These are phyloP conservation scores for Gyrodon lividus DNA, from an alignment of 768 basidiomycete genomes.

Conservation along the genomic window DNA sequence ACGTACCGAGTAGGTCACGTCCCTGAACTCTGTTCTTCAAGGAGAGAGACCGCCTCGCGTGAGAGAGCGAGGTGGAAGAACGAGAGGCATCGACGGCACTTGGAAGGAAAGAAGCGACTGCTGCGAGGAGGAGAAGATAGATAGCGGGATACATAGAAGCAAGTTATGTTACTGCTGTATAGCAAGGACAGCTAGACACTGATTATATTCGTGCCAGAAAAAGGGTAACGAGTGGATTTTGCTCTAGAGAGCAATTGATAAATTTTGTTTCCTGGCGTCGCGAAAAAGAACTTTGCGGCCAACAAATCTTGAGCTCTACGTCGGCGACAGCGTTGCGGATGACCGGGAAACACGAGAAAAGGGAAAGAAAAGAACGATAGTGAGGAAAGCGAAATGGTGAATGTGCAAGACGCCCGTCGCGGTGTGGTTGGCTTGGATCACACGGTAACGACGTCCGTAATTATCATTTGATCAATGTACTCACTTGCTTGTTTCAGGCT, in stretches of 20 bases:
- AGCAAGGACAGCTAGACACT: conserved; percentile 33
- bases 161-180: conserved; percentile 32
- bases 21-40: conserved; percentile 23
- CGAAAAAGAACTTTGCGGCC: conserved; percentile 8
- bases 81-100: conserved; percentile 36
- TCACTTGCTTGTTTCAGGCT: too few species aligned
- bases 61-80: conserved; percentile 36
- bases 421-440: conserved; percentile 3
- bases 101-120: conserved; percentile 23
- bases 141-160: conserved; percentile 24
- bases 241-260: conserved; percentile 8
- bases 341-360: conserved; percentile 14
- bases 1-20: conserved; percentile 18
- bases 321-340: conserved; percentile 18
- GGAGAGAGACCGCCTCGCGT: conserved; percentile 33
- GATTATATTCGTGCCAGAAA: conserved; percentile 21
- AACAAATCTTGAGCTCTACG: conserved; percentile 5
- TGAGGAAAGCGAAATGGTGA: conserved; percentile 12
- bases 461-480: background rate
- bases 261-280: conserved; percentile 14
- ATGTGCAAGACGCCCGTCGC: background rate
- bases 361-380: conserved; percentile 10
- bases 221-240: conserved; percentile 11
- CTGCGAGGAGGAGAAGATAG: conserved; percentile 27
- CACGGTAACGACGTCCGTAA: conserved; percentile 14